These are phyloP conservation scores for Pythium dissimile DNA, from an alignment of 352 stramenopile genomes.

Conservation along the genomic window DNA sequence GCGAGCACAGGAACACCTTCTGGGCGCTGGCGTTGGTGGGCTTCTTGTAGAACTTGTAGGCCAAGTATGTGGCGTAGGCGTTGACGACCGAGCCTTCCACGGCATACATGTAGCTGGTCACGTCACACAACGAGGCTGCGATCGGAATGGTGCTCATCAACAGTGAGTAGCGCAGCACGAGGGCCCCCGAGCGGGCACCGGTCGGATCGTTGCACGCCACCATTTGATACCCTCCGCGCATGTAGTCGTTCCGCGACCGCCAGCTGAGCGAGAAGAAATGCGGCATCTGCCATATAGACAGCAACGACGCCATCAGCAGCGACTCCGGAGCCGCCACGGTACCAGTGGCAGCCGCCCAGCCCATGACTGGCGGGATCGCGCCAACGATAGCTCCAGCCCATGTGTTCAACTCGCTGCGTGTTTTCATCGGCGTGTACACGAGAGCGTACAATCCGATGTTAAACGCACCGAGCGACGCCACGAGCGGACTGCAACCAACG, in stretches of 20 bases:
- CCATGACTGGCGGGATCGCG: constrained; percentile 98
- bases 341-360: constrained; percentile 95
- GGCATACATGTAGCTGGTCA: constrained; percentile 99
- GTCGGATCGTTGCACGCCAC: constrained; percentile 92
- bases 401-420: constrained; percentile 95
- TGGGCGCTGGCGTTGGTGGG: constrained; percentile 93
- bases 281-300: constrained; percentile 99
- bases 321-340: constrained; percentile 66
- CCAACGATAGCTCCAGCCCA: constrained; percentile 98
- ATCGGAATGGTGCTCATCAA: constrained; percentile 95
- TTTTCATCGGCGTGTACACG: constrained; percentile 99
- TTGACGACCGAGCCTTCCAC: constrained; percentile 96
- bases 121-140: constrained; percentile 84
- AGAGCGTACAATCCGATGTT: constrained; percentile 99
- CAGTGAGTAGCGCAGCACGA: constrained; percentile 94
- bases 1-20: constrained; percentile 95
- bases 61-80: constrained; percentile 93
- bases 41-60: constrained; percentile 94
- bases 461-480: constrained; percentile 91
- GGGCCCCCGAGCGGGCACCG: constrained; percentile 86
- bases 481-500: constrained; percentile 93
- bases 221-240: constrained; percentile 93
- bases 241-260: constrained; percentile 93
- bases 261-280: constrained; percentile 99
- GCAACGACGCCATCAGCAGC: constrained; percentile 72